Base-by-base conservation (phyloP, 1,284 basidiomycete species). In the Fistulinella staudtii region DNA sequence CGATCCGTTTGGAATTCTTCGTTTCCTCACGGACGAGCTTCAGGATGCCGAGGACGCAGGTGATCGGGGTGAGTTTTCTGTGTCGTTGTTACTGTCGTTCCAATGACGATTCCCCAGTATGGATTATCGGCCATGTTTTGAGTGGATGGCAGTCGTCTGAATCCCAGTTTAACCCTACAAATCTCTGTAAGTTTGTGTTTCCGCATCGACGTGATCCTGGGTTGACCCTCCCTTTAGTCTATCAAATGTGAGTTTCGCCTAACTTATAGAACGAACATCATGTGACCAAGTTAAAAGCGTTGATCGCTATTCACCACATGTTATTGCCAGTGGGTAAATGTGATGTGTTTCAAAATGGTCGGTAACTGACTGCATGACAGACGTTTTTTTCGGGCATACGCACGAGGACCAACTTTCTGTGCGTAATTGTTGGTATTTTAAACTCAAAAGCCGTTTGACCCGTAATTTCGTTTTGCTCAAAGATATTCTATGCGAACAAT, bases 21-120 rank as follows among this genome's bases (percentile, higher is more conserved):
- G 82, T 14, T 89, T 83, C 69, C 58, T 90, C 46, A 89, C 87
- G 3, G 82, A 89, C 51, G 85, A 90, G 60, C 71, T 89, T n/a
- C 83, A 89, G 59, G 79, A 72, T 39, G 80, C 83, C 6, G 84
- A 86, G 61, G 83, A 86, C 53, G 69, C 71, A 11, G 77, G 80
- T 3, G 80, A 85, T 41, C 65, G 80, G 61, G 81, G 81, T 78
- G 22, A 22, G 58, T 43, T 20, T 23, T 34, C 24, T 22, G 7
- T 6, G 8, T n/a, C 18, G 2, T 30, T 10, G 10, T 36, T 17
- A 9, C 15, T 20, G 2, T 30, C 13, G 10, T 36, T 17, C 5
- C 18, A 30, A 23, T 20, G 7, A 36, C n/a, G 2, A 25, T 8
- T 1, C 2, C 28, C 21, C 11, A 85, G 87, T 81, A 1, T 90